Evolutionary conservation across 306 rosid genomes (phyloP), one percentile per base, ranked within the genome.

Genomic region (Canavalia ensiformis): DNA sequence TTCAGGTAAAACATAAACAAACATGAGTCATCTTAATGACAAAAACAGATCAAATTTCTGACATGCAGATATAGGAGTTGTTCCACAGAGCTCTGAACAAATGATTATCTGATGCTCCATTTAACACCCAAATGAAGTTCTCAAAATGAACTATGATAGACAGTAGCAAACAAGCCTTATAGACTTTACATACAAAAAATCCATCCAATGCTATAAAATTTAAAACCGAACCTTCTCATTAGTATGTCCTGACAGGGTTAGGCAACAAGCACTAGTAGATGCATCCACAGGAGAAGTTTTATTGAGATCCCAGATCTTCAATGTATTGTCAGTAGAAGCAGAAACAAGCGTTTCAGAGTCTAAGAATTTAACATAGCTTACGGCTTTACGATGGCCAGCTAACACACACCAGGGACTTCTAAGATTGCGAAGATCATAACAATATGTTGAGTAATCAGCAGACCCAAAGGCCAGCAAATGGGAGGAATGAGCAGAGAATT

Each of bases 301-400:
- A 71, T 84, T 91, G 82, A 95, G 99, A 90, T 95, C 95, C 97
- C 99, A 95, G 58, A 91, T 85, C 94, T 92, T 95, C 68, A 95
- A 78, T 18, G 99, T 90, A 88, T 88, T 92, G 85, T 95, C 99
- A 18, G 97, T 95, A 75, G 99, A 95, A 45, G 99, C 99, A 85
- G 97, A 87, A 84, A 95, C 94, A 67, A 95, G 88, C 80, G 99
- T 90, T 80, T 86, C 93, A 4, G 97, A 91, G 87, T 95, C 99
- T 87, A 95, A 86, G 88, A 95, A 95, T 83, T 95, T 92, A 65
- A 90, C 95, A 85, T 82, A 90, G 94, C 99, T 95, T 28, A 95
- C 99, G 68, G 97, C 89, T 86, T 89, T 92, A 57, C 88, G 91
- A 69, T 95, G 99, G 42, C 99, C 97, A 64, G 74, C 86, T 89